A percentile compares a stretch with the other conserved stretches of the same genome.
These are phyloP conservation scores for Paecilomyces sp. DNA, from an alignment of 2,329 filamentous ascomycete genomes.

Conservation along the genomic window DNA sequence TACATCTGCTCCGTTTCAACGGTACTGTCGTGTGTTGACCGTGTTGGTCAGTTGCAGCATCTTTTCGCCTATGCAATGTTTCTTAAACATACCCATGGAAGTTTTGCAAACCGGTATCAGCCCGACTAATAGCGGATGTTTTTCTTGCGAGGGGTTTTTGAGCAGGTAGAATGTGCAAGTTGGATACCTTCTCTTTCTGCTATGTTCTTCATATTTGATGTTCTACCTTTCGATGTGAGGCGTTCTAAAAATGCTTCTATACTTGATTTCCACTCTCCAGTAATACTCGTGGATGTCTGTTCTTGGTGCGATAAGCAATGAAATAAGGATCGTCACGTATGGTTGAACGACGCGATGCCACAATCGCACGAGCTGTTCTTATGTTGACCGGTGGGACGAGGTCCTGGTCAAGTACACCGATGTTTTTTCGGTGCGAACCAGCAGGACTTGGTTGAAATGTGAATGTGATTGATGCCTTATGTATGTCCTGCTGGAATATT, in stretches of 20 bases:
- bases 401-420: background rate
- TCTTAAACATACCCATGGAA: constrained; percentile 20
- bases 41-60: constrained; percentile 6
- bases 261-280: background rate
- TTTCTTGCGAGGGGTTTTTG: background rate
- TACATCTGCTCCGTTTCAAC: background rate
- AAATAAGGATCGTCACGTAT: background rate
- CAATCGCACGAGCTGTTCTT: background rate
- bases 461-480: background rate
- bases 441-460: background rate
- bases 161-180: constrained; percentile 14
- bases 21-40: background rate
- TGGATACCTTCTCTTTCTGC: background rate
- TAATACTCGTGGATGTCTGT: background rate
- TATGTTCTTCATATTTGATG: background rate
- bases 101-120: constrained; percentile 16
- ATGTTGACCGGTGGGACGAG: background rate
- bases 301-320: background rate
- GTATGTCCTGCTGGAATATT: background rate
- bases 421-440: background rate
- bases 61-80: constrained; percentile 12
- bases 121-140: constrained; percentile 1
- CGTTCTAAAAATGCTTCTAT: background rate
- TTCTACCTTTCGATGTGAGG: background rate
- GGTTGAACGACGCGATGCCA: background rate